Evolutionary conservation across 176 grass and related monocot genomes (phyloP).

Genomic region (Musa schizocarpa): DNA sequence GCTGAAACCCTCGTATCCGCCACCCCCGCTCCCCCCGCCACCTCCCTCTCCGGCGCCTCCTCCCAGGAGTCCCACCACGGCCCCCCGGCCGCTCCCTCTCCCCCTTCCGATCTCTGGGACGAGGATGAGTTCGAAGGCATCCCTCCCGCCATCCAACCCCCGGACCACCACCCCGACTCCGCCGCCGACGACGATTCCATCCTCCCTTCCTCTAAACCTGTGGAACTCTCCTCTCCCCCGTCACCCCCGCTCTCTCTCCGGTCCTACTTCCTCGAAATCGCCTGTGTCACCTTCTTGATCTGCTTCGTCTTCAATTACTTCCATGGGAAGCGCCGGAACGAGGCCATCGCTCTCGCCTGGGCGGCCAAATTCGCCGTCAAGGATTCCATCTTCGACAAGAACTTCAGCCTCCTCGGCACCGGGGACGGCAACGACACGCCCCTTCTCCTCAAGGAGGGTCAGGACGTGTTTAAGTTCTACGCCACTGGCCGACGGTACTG

Average conservation of each 20-base stretch:
- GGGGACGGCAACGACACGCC: slow-evolving; percentile 76
- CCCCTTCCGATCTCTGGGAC: slow-evolving; percentile 67
- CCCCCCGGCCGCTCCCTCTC: slow-evolving; percentile 12
- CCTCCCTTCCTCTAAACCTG: background rate
- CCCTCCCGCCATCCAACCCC: slow-evolving; percentile 21
- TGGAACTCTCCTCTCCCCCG: background rate
- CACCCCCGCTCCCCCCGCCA: slow-evolving; percentile 36
- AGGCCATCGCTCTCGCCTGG: slow-evolving; percentile 79
- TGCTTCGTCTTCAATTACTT: slow-evolving; percentile 92
- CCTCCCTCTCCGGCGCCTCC: slow-evolving; percentile 30
- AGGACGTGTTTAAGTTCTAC: slow-evolving; percentile 96
- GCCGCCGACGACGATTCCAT: background rate
- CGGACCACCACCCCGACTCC: background rate
- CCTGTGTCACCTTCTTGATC: slow-evolving; percentile 79
- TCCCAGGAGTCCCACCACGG: slow-evolving; percentile 21
- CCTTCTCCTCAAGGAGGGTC: slow-evolving; percentile 84
- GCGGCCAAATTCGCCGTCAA: slow-evolving; percentile 75
- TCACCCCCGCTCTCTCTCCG: slow-evolving; percentile 9
- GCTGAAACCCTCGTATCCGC: slow-evolving; percentile 3
- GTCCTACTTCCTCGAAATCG: slow-evolving; percentile 68
- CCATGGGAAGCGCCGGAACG: slow-evolving; percentile 65
- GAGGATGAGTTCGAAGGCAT: slow-evolving; percentile 99
- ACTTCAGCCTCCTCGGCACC: slow-evolving; percentile 84
- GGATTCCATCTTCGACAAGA: slow-evolving; percentile 89
- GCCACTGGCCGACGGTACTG: slow-evolving; percentile 78